Conservation (phyloP, 306 rosid species). For the Fragaria iinumae region DNA sequence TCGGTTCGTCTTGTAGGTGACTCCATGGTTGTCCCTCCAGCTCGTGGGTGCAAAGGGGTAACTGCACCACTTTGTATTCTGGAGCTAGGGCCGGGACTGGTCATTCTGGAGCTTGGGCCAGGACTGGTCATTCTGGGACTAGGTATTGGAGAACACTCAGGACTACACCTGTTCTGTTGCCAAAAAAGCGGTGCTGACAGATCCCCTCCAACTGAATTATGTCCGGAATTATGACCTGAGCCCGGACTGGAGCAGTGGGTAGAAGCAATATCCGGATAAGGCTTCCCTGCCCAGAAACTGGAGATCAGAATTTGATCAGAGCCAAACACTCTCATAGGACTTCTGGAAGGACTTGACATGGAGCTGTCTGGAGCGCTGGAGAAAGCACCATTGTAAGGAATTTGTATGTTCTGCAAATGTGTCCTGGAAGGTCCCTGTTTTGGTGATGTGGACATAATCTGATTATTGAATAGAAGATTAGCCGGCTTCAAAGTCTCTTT, state of each 20-base stretch:
- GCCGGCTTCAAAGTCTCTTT: slow-evolving; percentile 50
- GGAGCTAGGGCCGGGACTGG: slow-evolving; percentile 63
- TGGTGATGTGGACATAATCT: slow-evolving; percentile 60
- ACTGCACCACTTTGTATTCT: slow-evolving; percentile 95
- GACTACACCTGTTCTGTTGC: slow-evolving; percentile 63
- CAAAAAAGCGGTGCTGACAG: slow-evolving; percentile 61
- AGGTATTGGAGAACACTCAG: slow-evolving; percentile 80
- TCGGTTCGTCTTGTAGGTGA: slow-evolving; percentile 65
- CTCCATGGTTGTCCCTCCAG: slow-evolving; percentile 62
- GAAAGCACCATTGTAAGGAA: slow-evolving; percentile 67
- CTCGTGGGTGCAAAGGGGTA: slow-evolving; percentile 91
- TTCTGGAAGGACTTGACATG: slow-evolving; percentile 71
- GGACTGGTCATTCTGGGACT: slow-evolving; percentile 82
- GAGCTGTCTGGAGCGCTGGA: slow-evolving; percentile 81
- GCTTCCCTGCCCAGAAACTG: slow-evolving; percentile 50
- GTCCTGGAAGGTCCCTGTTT: slow-evolving; percentile 59
- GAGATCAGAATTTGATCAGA: slow-evolving; percentile 57
- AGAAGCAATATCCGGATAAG: slow-evolving; percentile 63
- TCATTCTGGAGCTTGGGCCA: slow-evolving; percentile 67
- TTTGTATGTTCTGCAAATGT: slow-evolving; percentile 75
- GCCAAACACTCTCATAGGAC: slow-evolving; percentile 62
- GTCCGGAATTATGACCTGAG: slow-evolving; percentile 93
- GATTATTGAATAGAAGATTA: slow-evolving; percentile 55
- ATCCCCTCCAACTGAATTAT: slow-evolving; percentile 96
- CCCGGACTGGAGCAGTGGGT: slow-evolving; percentile 96